These are phyloP conservation scores for Podila clonocystis DNA, from an alignment of 192 early-diverging fungal genomes.

Conservation along the genomic window DNA sequence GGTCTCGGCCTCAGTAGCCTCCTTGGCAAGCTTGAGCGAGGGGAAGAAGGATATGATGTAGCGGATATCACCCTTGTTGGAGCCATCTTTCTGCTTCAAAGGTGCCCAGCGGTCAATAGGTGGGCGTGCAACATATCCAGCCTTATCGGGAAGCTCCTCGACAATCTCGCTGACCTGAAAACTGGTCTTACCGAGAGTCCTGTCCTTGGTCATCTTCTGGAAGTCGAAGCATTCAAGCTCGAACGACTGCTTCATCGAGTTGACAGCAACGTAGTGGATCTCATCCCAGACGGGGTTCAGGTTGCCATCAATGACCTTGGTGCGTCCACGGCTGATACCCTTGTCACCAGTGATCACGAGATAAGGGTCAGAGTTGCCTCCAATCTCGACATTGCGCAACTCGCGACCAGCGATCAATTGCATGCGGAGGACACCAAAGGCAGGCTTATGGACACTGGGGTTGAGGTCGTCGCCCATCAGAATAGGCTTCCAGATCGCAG, in stretches of 20 bases:
- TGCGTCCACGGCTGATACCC: slow-evolving; percentile 72
- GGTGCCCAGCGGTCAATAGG: slow-evolving; percentile 55
- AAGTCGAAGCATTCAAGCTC: slow-evolving; percentile 87
- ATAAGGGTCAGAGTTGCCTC: slow-evolving; percentile 94
- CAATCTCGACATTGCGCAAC: slow-evolving; percentile 87
- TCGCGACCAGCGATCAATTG: slow-evolving; percentile 78
- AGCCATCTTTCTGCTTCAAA: slow-evolving; percentile 66
- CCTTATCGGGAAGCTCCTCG: slow-evolving; percentile 55
- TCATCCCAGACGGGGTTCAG: slow-evolving; percentile 95
- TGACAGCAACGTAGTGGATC: slow-evolving; percentile 85
- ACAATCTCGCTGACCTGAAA: slow-evolving; percentile 71
- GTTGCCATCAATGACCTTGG: slow-evolving; percentile 83
- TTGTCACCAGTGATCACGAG: slow-evolving; percentile 64
- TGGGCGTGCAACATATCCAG: slow-evolving; percentile 35
- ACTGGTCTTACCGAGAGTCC: slow-evolving; percentile 78
- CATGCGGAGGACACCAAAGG: slow-evolving; percentile 84
- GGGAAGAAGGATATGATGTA: slow-evolving; percentile 69
- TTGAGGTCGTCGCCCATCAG: slow-evolving; percentile 73
- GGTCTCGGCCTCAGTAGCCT: slow-evolving; percentile 36
- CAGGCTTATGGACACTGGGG: slow-evolving; percentile 58
- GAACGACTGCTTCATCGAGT: slow-evolving; percentile 77
- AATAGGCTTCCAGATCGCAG: slow-evolving; percentile 78
- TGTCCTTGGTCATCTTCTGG: slow-evolving; percentile 88
- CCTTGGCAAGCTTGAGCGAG: slow-evolving; percentile 37
- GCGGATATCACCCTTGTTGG: slow-evolving; percentile 66